A percentile compares a stretch with the other conserved stretches of the same genome.
phyloP scores from a whole-genome alignment of 257 asterid species.

The Lavandula angustifolia region DNA sequence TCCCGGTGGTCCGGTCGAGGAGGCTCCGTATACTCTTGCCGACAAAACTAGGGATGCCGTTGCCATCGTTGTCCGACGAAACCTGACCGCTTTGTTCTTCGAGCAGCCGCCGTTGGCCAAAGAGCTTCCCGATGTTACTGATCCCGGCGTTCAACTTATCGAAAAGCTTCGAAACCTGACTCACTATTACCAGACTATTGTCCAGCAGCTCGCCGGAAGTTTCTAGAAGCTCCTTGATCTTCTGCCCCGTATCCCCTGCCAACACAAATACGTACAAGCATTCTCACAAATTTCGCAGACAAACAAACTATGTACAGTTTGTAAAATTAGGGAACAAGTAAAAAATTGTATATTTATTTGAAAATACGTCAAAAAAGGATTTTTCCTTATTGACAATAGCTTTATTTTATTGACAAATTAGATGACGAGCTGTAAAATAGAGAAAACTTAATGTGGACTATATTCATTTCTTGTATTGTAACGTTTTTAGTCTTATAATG shows the following conservation, averaged over 20 bases:
- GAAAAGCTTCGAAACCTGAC: slow-evolving; percentile 40
- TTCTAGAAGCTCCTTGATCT: slow-evolving; percentile 53
- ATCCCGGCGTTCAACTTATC: slow-evolving; percentile 32
- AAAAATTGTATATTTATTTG: no score
- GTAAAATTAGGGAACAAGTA: no score
- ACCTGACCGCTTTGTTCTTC: neutral
- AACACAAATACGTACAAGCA: no score
- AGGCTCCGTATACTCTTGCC: slow-evolving; percentile 34
- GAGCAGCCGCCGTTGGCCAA: slow-evolving; percentile 40
- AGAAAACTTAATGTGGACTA: no score
- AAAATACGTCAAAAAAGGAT: no score
- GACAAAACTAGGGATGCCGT: slow-evolving; percentile 27
- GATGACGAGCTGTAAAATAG: no score
- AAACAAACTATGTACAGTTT: no score
- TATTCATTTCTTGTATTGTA: no score
- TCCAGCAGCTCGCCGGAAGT: slow-evolving; percentile 47
- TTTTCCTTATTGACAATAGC: no score
- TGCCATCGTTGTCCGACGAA: neutral
- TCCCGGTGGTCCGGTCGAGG: slow-evolving; percentile 30
- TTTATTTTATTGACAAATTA: no score
- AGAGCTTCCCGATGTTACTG: slow-evolving; percentile 31
- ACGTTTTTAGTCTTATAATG: no score
- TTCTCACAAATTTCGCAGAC: no score
- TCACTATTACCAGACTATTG: slow-evolving; percentile 56
- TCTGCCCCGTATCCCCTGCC: slow-evolving; percentile 51